phyloP scores from a whole-genome alignment of 2,329 filamentous ascomycete genomes.

The Zasmidium angulare region DNA sequence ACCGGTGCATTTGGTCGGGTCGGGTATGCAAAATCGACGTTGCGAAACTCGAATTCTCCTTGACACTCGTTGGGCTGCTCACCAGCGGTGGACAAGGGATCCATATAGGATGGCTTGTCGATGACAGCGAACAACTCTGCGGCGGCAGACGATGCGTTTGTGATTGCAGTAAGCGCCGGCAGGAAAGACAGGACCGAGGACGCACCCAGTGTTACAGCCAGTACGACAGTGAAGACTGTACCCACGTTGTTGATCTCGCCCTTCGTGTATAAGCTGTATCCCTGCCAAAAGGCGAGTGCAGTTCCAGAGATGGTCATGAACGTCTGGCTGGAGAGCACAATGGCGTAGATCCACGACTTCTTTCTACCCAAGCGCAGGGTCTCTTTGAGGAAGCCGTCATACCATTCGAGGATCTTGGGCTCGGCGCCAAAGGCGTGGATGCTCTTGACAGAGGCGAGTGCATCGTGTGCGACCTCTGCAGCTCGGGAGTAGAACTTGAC shows the following conservation, averaged over 20 bases:
- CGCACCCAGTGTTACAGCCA: conserved; percentile 33
- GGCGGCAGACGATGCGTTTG: conserved; percentile 42
- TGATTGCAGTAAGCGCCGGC: conserved; percentile 41
- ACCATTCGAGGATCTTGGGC: conserved; percentile 41
- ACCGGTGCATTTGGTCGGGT: not conserved
- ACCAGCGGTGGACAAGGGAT: not conserved
- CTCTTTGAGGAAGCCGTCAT: conserved; percentile 42
- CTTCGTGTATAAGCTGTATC: conserved; percentile 30
- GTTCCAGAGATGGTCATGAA: conserved; percentile 43
- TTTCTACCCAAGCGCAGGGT: conserved; percentile 45
- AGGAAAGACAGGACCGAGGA: conserved; percentile 38
- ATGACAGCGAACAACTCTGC: conserved; percentile 30
- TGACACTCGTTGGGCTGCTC: not conserved
- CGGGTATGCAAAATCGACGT: not conserved
- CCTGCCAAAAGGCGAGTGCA: conserved; percentile 45
- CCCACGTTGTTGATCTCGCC: conserved; percentile 32
- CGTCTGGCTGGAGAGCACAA: conserved; percentile 41
- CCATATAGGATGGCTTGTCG: not conserved
- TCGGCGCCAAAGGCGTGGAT: conserved; percentile 51
- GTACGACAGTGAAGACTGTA: conserved; percentile 34
- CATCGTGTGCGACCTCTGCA: conserved; percentile 49
- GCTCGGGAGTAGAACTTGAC: conserved; percentile 41
- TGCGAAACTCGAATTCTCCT: not conserved
- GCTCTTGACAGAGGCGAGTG: conserved; percentile 49
- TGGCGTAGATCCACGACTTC: conserved; percentile 42